phyloP scores from a whole-genome alignment of 306 rosid genomes.

The Vicia villosa region DNA sequence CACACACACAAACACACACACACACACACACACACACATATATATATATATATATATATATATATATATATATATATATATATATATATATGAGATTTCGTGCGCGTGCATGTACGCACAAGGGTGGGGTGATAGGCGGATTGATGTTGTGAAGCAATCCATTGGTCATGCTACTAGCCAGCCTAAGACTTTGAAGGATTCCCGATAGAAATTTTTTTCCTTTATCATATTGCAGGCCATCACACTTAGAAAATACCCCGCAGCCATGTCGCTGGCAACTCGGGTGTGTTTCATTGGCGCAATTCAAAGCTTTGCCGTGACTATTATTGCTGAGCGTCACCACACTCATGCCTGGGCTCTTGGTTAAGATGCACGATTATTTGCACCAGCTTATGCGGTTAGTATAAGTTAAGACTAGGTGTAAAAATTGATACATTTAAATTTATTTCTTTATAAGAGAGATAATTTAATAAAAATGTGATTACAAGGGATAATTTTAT shows the following conservation, averaged over 20 bases:
- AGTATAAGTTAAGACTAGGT: not conserved
- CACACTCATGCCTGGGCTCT: too few species aligned
- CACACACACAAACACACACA: too few species aligned
- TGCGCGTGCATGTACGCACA: too few species aligned
- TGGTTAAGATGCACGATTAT: constrained; percentile 59
- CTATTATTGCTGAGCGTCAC: too few species aligned
- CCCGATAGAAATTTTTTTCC: constrained; percentile 61
- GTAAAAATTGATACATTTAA: too few species aligned
- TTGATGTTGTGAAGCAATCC: constrained; percentile 25
- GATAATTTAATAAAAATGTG: not conserved
- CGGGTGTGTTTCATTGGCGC: constrained; percentile 69
- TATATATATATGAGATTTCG: too few species aligned
- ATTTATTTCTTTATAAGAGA: too few species aligned
- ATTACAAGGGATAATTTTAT: constrained; percentile 59
- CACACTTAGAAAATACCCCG: constrained; percentile 66
- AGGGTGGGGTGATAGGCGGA: too few species aligned
- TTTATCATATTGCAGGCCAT: constrained; percentile 68
- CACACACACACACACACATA: too few species aligned
- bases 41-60: too few species aligned
- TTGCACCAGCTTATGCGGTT: constrained; percentile 68
- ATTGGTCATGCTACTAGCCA: constrained; percentile 4
- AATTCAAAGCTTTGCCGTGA: constrained; percentile 59
- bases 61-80: too few species aligned
- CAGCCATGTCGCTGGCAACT: constrained; percentile 65
- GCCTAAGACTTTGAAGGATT: constrained; percentile 27